Percentiles rank a stretch among this genome's conserved stretches.
Evolutionary conservation across 2,329 filamentous ascomycete genomes (phyloP).

Genomic region (Calonectria hawksworthii): DNA sequence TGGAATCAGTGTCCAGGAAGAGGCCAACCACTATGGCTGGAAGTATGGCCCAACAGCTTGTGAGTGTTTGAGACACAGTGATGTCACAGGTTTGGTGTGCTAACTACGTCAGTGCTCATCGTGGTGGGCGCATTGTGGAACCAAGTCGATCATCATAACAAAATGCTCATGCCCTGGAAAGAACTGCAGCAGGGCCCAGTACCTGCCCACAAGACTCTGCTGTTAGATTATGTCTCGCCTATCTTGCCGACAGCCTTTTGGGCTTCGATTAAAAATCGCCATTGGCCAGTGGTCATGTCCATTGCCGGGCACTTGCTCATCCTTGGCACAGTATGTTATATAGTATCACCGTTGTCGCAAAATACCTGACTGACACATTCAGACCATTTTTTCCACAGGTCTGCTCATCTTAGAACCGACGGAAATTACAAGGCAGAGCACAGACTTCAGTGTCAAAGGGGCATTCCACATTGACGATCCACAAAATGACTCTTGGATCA

Average conservation of each 20-base stretch:
- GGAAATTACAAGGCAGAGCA: conserved; percentile 34
- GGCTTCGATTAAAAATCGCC: conserved; percentile 40
- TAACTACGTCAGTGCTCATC: conserved; percentile 39
- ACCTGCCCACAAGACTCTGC: conserved; percentile 37
- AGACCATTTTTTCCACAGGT: conserved; percentile 48
- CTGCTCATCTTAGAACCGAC: conserved; percentile 47
- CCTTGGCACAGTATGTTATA: conserved; percentile 42
- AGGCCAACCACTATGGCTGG: conserved; percentile 39
- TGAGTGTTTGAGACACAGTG: conserved; percentile 19
- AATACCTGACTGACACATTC: neutral
- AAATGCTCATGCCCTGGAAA: conserved; percentile 46
- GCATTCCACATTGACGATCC: conserved; percentile 31
- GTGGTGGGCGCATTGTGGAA: conserved; percentile 46
- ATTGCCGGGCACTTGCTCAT: conserved; percentile 45
- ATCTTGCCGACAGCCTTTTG: conserved; percentile 40
- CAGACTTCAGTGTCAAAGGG: conserved; percentile 33
- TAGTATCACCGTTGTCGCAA: neutral
- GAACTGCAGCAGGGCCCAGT: conserved; percentile 39
- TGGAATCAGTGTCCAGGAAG: conserved; percentile 37
- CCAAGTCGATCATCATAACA: conserved; percentile 49
- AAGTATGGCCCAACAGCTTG: conserved; percentile 43
- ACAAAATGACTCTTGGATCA: conserved; percentile 17
- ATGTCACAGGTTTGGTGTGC: neutral
- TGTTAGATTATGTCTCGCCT: conserved; percentile 50
- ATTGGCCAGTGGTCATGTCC: conserved; percentile 41